Evolutionary conservation across 1,139 yeast genomes (phyloP), one percentile per base, ranked within the genome.

Genomic region (Kluyveromyces sp.): DNA sequence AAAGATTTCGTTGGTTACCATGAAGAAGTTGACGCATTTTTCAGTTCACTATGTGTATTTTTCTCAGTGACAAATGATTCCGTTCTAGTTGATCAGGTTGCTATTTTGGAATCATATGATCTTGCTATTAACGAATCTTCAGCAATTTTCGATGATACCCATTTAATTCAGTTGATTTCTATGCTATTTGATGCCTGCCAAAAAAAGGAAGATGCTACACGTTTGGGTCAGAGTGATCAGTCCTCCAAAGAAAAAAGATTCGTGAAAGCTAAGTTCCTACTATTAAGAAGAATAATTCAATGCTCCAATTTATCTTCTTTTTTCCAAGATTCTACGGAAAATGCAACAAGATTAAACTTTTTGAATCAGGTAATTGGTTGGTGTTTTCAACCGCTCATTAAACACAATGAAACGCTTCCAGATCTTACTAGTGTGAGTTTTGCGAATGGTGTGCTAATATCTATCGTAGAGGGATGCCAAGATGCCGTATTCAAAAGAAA

Each of bases 301-400:
- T 52, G 54, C 26, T 43, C 39, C 7, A 15, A 34, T 5, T 21
- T 41, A 3, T 7, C 34, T n/a, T 15, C 43, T 21, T 34, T 29
- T 27, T 41, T 34, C 28, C 21, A 34, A 10, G 21, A 21, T 34
- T 26, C 38, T 7, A 34, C 21, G 6, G 37, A 43, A 33, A 26
- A 34, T 34, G 25, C 28, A 2, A 38, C 49, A 33, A 50, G 53
- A 33, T 39, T 42, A 3, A 45, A 48, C 3, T 59, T 62, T 41
- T 43, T 60, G 7, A 41, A 56, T 3, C 53, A 55, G 37, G 46
- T 50, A 26, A 73, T 84, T 28, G 72, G 72, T 44, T 81, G 92
- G 88, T 70, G 83, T 1, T 68, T 82, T 68, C 78, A 79, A 48
- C 78, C 82, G 3, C 73, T 79, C 39, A 61, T 70, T 46, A 77